phyloP scores from a whole-genome alignment of 2,329 filamentous ascomycete species.

The Neopestalotiopsis clavispora region DNA sequence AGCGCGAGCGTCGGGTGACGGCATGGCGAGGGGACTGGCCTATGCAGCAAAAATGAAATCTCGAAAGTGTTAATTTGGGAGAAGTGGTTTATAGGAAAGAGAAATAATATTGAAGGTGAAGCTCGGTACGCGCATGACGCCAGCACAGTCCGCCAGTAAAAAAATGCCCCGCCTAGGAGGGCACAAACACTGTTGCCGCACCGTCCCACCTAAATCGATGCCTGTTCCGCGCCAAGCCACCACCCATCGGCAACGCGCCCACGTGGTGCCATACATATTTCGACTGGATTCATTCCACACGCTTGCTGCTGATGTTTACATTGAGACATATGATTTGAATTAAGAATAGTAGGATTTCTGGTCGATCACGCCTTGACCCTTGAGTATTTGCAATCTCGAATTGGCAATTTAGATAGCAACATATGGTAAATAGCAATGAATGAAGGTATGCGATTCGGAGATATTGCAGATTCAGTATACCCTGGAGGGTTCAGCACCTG shows the following conservation, averaged over 20 bases:
- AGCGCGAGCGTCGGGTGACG: slow-evolving; percentile 20
- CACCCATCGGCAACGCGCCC: not conserved
- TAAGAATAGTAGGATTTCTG: too few relatives aligned
- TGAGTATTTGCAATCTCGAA: too few relatives aligned
- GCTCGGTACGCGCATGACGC: not conserved
- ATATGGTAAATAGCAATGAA: too few relatives aligned
- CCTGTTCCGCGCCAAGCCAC: not conserved
- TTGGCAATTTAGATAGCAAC: too few relatives aligned
- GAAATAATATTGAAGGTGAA: not conserved
- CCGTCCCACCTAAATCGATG: not conserved
- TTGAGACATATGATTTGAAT: not conserved
- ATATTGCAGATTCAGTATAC: too few relatives aligned
- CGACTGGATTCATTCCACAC: not conserved
- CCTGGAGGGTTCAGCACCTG: too few relatives aligned
- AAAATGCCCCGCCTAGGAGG: not conserved
- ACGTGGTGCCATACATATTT: not conserved
- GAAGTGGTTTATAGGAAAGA: not conserved
- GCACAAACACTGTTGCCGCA: not conserved
- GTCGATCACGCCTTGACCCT: too few relatives aligned
- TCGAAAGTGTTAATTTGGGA: not conserved
- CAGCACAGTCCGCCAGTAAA: not conserved
- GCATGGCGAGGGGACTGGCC: not conserved
- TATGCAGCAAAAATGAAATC: not conserved
- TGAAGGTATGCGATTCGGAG: too few relatives aligned
- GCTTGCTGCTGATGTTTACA: not conserved